These are phyloP conservation scores for Plasmodium gonderi DNA, from an alignment of 169 alveolate genomes.

Conservation along the genomic window DNA sequence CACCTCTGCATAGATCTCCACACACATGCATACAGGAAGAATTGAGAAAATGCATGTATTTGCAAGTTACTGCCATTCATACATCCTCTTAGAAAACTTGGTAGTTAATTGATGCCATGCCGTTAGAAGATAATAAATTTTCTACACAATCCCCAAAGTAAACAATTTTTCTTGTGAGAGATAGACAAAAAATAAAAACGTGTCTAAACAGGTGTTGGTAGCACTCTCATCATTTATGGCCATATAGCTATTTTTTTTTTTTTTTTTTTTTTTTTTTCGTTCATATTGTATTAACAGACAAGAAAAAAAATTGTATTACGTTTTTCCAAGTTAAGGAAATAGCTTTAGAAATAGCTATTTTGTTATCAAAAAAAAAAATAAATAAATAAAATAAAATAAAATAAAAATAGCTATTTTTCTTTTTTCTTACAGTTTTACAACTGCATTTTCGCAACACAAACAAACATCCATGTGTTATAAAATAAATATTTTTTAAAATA, in stretches of 20 bases:
- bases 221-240: neutral
- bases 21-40: neutral
- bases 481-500: neutral
- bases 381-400: constrained; percentile 18
- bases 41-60: neutral
- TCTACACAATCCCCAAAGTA: neutral
- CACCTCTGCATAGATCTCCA: neutral
- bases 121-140: neutral
- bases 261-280: constrained; percentile 5
- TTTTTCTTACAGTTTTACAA: neutral
- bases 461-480: constrained; percentile 1
- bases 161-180: neutral
- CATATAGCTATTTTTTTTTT: neutral
- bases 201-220: neutral
- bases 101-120: neutral
- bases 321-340: neutral
- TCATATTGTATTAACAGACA: constrained; percentile 2
- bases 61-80: neutral
- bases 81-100: neutral
- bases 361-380: neutral
- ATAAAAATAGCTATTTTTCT: neutral
- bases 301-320: neutral
- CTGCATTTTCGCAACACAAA: neutral
- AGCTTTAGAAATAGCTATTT: neutral
- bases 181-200: neutral